Evolutionary conservation across 371 early-diverging fungal species (phyloP).

Genomic region (Neoconidiobolus thromboides): DNA sequence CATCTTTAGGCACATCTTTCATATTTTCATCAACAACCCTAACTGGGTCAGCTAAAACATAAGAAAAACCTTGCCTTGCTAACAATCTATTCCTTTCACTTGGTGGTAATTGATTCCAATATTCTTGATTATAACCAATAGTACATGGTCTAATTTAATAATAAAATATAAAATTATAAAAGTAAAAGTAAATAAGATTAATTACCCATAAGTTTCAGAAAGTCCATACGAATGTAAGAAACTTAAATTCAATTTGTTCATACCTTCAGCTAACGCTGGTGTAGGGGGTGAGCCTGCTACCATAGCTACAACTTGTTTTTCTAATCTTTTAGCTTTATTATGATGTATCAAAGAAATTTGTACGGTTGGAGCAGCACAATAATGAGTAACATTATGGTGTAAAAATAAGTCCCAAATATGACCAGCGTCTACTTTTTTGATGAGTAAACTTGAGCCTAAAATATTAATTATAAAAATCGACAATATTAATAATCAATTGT

Average conservation of each 20-base stretch:
- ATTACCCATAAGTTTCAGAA: slow-evolving; percentile 36
- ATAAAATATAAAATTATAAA: slow-evolving; percentile 3
- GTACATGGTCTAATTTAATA: slow-evolving; percentile 16
- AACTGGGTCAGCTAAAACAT: slow-evolving; percentile 30
- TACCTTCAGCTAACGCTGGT: slow-evolving; percentile 23
- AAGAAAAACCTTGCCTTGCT: slow-evolving; percentile 36
- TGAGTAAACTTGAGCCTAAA: slow-evolving; percentile 26
- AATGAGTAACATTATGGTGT: slow-evolving; percentile 32
- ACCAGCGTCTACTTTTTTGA: slow-evolving; percentile 35
- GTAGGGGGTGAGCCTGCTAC: slow-evolving; percentile 40
- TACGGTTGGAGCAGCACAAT: slow-evolving; percentile 45
- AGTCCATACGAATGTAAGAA: slow-evolving; percentile 47
- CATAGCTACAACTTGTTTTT: slow-evolving; percentile 21
- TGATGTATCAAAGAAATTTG: slow-evolving; percentile 39
- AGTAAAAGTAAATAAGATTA: background rate
- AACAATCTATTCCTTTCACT: slow-evolving; percentile 20
- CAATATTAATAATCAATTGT: background rate
- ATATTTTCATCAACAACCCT: slow-evolving; percentile 29
- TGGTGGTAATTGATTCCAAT: slow-evolving; percentile 11
- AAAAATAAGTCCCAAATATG: slow-evolving; percentile 32
- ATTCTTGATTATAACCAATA: slow-evolving; percentile 8
- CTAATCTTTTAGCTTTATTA: slow-evolving; percentile 19
- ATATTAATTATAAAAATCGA: background rate
- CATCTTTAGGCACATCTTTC: slow-evolving; percentile 30
- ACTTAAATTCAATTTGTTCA: slow-evolving; percentile 27